A percentile compares a stretch with the other conserved stretches of the same genome.
Conservation (phyloP, 768 basidiomycete species). For the Mycena belliarum region DNA sequence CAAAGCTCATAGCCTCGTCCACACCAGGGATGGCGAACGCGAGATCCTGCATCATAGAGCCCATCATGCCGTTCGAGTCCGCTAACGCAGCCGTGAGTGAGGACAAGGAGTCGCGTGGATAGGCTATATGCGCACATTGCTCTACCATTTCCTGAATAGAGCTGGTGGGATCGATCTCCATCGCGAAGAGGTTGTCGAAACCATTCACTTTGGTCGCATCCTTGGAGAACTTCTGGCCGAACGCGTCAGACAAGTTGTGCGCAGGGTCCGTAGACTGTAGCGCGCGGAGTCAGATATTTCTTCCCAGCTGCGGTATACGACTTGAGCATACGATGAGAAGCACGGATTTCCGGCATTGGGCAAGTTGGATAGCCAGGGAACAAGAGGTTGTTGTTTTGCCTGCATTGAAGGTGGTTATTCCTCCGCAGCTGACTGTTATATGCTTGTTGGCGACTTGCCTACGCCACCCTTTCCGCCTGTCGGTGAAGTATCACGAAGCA, state of each 20-base stretch:
- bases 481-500: constrained; percentile 15
- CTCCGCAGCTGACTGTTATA: background rate
- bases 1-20: constrained; percentile 99
- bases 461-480: constrained; percentile 99
- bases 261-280: constrained; percentile 96
- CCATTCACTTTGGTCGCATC: constrained; percentile 98
- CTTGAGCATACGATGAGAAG: constrained; percentile 79
- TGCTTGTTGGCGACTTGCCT: constrained; percentile 54
- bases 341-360: constrained; percentile 89
- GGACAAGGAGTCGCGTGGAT: background rate
- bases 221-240: constrained; percentile 98
- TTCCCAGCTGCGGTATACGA: background rate
- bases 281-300: background rate
- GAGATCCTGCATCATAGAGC: constrained; percentile 99
- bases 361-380: constrained; percentile 95
- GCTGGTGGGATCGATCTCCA: constrained; percentile 99
- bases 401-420: constrained; percentile 30
- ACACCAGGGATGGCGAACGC: constrained; percentile 99
- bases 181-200: constrained; percentile 93
- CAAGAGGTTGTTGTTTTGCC: constrained; percentile 99
- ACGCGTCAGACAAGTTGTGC: constrained; percentile 97
- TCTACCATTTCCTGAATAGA: constrained; percentile 99
- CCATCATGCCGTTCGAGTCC: constrained; percentile 93
- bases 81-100: constrained; percentile 43
- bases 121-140: constrained; percentile 60